phyloP scores from a whole-genome alignment of 345 rosid species.

The Psidium guajava region DNA sequence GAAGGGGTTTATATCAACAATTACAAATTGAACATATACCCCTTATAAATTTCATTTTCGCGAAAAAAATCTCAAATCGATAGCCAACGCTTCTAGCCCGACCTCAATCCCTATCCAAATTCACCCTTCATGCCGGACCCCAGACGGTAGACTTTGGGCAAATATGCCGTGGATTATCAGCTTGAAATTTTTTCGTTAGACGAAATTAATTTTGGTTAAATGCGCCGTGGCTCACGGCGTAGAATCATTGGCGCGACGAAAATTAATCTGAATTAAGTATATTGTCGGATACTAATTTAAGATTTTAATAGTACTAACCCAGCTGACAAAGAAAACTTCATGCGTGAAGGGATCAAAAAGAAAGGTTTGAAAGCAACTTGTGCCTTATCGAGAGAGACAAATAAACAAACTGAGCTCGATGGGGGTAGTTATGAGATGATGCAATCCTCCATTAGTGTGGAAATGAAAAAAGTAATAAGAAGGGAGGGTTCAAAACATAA shows the following conservation, averaged over 20 bases:
- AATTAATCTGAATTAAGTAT: not conserved
- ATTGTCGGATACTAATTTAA: not conserved
- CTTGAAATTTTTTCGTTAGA: not conserved
- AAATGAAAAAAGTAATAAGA: not conserved
- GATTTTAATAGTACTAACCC: not conserved
- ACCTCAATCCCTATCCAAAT: not conserved
- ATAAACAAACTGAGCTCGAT: not conserved
- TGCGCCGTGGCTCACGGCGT: accelerated
- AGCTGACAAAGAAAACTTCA: not conserved
- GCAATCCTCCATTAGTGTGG: not conserved
- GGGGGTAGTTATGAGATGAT: not conserved
- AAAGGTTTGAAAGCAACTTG: not conserved
- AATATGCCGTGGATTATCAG: not conserved
- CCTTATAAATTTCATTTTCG: too few species aligned
- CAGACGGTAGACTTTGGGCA: not conserved
- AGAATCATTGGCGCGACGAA: not conserved
- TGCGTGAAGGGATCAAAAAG: not conserved
- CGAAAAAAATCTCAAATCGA: not conserved
- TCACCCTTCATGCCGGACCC: not conserved
- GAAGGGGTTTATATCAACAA: not conserved
- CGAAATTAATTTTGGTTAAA: not conserved
- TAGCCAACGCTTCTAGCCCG: not conserved
- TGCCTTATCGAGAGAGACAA: not conserved
- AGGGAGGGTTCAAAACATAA: not conserved
- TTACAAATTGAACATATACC: not conserved